These are phyloP conservation scores for Castanea mollissima DNA, from an alignment of 306 rosid genomes.

Conservation along the genomic window DNA sequence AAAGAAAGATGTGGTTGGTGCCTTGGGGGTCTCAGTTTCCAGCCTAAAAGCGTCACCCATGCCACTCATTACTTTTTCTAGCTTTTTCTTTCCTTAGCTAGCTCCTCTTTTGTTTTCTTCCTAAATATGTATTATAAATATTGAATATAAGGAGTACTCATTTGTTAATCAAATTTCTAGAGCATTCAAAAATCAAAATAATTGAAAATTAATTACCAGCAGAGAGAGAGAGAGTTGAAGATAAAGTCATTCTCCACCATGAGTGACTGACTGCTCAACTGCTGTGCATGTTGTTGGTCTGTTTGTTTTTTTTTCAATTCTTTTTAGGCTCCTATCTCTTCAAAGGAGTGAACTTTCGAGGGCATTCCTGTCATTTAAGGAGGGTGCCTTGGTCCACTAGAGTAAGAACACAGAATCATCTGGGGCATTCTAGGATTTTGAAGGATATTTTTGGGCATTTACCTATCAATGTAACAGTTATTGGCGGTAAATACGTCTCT, in stretches of 20 bases:
- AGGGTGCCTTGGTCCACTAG: neutral
- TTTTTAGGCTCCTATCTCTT: neutral
- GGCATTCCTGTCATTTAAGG: neutral
- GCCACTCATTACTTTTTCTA: constrained; percentile 27
- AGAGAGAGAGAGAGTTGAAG: neutral
- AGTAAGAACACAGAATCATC: too few relatives aligned
- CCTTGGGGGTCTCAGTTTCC: constrained; percentile 25
- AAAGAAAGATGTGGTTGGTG: constrained; percentile 20
- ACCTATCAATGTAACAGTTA: neutral
- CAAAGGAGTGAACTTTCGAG: neutral
- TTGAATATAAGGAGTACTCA: neutral
- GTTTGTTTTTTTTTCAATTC: neutral
- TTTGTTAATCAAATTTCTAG: neutral
- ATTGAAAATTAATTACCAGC: neutral
- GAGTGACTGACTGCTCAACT: neutral
- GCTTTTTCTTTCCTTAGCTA: constrained; percentile 7
- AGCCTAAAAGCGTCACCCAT: constrained; percentile 47
- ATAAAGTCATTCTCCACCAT: neutral
- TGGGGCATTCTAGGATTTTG: too few relatives aligned
- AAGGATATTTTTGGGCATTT: neutral
- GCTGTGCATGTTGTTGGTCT: neutral
- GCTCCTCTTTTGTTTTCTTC: neutral
- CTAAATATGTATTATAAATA: neutral
- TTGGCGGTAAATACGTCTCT: neutral
- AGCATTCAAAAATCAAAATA: neutral